phyloP scores from a whole-genome alignment of 2,329 filamentous ascomycete species.

The Curvularia eragrostidis region DNA sequence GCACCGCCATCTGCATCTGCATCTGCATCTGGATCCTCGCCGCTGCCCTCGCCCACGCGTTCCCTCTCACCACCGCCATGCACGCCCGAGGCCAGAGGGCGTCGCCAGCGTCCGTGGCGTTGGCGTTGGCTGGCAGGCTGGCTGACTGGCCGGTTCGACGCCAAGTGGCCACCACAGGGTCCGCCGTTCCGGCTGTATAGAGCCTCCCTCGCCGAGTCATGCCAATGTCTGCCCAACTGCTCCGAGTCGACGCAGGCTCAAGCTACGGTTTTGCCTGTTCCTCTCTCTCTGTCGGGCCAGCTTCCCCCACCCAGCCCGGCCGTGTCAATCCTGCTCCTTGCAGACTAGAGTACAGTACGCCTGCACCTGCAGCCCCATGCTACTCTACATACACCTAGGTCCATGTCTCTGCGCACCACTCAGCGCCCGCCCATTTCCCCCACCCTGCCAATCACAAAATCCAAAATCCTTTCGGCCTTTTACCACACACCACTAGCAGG shows the following conservation, averaged over 20 bases:
- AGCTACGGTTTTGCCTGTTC: slow-evolving; percentile 1
- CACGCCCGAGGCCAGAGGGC: no score
- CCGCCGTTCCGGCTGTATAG: slow-evolving; percentile 17
- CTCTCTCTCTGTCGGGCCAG: neutral
- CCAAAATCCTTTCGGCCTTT: slow-evolving; percentile 14
- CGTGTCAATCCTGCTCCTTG: slow-evolving; percentile 14
- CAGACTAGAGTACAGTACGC: slow-evolving; percentile 18
- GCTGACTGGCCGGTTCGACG: slow-evolving; percentile 3
- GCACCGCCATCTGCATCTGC: neutral
- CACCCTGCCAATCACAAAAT: slow-evolving; percentile 39
- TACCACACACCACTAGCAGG: slow-evolving; percentile 15
- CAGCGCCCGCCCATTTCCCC: slow-evolving; percentile 22
- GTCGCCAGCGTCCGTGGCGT: slow-evolving; percentile 12
- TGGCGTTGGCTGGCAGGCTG: no score
- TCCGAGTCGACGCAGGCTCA: slow-evolving; percentile 19
- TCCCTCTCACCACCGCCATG: neutral
- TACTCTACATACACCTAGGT: slow-evolving; percentile 1
- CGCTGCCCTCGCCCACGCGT: neutral
- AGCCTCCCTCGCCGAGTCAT: slow-evolving; percentile 19
- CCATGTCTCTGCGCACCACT: slow-evolving; percentile 29
- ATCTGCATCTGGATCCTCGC: no score
- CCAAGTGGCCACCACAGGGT: slow-evolving; percentile 10
- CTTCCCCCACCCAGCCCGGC: slow-evolving; percentile 12
- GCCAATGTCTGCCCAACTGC: slow-evolving; percentile 13
- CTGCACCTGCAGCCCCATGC: neutral